phyloP scores from a whole-genome alignment of 75 land plant species.

The Gnetum montanum region DNA sequence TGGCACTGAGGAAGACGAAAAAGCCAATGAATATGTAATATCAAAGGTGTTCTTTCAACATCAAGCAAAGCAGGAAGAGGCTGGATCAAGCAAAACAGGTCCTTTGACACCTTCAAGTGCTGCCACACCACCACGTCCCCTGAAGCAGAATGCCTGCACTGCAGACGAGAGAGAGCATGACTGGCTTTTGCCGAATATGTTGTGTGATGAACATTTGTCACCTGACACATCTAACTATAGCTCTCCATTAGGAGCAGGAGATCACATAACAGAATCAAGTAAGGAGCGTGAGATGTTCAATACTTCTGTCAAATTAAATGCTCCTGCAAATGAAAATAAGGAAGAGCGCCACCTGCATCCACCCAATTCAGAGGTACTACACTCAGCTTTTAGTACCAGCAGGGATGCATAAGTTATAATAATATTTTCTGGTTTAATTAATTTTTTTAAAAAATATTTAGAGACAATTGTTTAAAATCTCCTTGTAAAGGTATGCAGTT shows the following conservation, averaged over 20 bases:
- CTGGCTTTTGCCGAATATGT: not conserved
- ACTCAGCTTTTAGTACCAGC: too few species aligned
- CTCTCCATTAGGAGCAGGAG: not conserved
- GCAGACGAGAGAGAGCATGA: constrained; percentile 9
- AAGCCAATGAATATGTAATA: constrained; percentile 72
- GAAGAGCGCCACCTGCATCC: too few species aligned
- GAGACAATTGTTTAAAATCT: too few species aligned
- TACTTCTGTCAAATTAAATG: not conserved
- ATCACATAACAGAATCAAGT: constrained; percentile 2
- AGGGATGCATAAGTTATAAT: too few species aligned
- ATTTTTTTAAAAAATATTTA: too few species aligned
- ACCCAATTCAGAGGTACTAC: too few species aligned
- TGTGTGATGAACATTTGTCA: not conserved
- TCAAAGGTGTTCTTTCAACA: constrained; percentile 74
- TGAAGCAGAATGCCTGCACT: constrained; percentile 12
- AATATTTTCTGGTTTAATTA: too few species aligned
- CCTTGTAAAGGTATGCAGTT: not conserved
- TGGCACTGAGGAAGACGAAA: constrained; percentile 80
- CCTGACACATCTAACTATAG: not conserved
- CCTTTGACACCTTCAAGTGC: constrained; percentile 54
- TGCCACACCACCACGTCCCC: constrained; percentile 27
- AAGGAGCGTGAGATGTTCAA: not conserved
- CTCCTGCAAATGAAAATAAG: too few species aligned
- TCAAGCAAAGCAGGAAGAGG: constrained; percentile 26
- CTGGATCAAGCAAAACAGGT: constrained; percentile 11